phyloP scores from a whole-genome alignment of 202 grass and related monocot species.

The Carex arenaria region DNA sequence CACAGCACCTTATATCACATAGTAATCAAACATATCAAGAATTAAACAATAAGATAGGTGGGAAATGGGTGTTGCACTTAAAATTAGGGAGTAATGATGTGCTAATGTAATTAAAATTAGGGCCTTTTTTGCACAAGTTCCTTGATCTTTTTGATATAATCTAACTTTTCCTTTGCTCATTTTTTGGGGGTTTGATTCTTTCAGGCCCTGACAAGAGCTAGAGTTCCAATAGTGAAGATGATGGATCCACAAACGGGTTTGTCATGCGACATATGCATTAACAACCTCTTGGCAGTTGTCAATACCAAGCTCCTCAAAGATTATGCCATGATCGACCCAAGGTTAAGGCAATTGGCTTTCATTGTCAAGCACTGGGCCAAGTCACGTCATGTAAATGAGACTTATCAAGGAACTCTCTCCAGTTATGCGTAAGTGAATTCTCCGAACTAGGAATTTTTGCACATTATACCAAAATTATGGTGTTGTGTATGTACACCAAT shows the following conservation, averaged over 20 bases:
- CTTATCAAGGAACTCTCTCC: conserved; percentile 97
- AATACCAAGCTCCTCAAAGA: conserved; percentile 97
- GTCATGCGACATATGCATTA: conserved; percentile 97
- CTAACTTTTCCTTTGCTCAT: background rate
- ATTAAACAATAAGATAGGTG: too few species aligned
- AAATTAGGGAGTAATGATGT: background rate
- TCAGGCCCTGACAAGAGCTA: conserved; percentile 87
- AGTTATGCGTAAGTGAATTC: conserved; percentile 88
- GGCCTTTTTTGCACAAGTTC: background rate
- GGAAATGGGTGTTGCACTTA: background rate
- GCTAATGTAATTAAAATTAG: background rate
- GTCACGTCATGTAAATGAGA: conserved; percentile 90
- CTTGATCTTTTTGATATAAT: background rate
- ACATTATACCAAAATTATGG: background rate
- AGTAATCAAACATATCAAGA: background rate
- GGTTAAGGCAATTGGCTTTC: conserved; percentile 76
- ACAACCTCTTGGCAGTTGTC: conserved; percentile 96
- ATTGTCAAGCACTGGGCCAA: conserved; percentile 99
- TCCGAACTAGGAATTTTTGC: background rate
- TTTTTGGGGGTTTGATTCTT: conserved; percentile 17
- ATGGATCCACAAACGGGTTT: conserved; percentile 85
- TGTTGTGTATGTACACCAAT: background rate
- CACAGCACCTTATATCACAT: background rate
- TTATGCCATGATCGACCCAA: conserved; percentile 81
- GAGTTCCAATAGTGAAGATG: conserved; percentile 97